Evolutionary conservation across 805 yeast genomes (phyloP).

Genomic region (Saccharomyces cerevisiae): DNA sequence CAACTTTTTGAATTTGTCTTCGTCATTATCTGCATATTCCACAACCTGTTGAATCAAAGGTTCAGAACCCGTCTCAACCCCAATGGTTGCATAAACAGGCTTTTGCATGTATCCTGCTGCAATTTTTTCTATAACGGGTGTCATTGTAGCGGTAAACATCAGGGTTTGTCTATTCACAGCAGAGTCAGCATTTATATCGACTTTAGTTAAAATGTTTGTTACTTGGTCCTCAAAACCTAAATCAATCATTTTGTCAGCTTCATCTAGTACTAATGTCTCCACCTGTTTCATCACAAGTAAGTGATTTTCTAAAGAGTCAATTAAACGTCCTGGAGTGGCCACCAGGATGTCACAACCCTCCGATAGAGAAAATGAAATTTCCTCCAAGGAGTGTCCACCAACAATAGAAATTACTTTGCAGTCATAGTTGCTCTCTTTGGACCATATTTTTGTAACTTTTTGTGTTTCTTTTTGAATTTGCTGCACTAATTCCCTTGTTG

Average conservation of each 20-base stretch:
- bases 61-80: conserved; percentile 55
- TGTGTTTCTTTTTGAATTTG: conserved; percentile 68
- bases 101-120: conserved; percentile 51
- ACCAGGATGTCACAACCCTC: conserved; percentile 69
- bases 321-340: conserved; percentile 89
- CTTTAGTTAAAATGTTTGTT: conserved; percentile 43
- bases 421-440: conserved; percentile 22
- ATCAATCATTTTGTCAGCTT: conserved; percentile 93
- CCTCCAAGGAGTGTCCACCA: conserved; percentile 85
- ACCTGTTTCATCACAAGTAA: conserved; percentile 53
- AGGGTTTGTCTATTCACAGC: conserved; percentile 44
- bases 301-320: conserved; percentile 71
- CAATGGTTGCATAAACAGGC: conserved; percentile 62
- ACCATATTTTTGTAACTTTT: conserved; percentile 38
- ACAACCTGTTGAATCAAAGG: conserved; percentile 56
- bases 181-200: conserved; percentile 37
- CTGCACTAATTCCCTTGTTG: conserved; percentile 88
- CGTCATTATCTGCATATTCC: conserved; percentile 39
- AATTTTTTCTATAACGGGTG: conserved; percentile 59
- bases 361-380: conserved; percentile 50
- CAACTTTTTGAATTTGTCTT: conserved; percentile 36
- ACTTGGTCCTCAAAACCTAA: conserved; percentile 87
- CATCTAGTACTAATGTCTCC: conserved; percentile 72
- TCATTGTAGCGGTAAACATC: conserved; percentile 95
- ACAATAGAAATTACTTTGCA: conserved; percentile 57